Conservation (phyloP, 2,329 filamentous ascomycete species). For the Trichophyton schoenleinii region DNA sequence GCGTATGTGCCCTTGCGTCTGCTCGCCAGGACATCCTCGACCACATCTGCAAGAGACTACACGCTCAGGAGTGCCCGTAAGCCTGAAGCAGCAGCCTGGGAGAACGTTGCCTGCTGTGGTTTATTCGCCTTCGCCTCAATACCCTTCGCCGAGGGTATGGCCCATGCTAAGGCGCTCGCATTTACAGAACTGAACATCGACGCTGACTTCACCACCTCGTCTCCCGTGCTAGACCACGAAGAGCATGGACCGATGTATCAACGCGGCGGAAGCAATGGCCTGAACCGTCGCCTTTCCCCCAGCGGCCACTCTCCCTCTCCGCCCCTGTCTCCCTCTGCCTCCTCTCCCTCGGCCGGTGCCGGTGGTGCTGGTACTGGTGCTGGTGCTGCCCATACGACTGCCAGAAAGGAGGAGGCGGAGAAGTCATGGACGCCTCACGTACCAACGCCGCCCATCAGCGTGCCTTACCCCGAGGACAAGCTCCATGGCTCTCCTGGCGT, state of each 20-base stretch:
- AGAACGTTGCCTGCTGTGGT: not conserved
- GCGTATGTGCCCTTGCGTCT: not conserved
- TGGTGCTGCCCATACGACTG: not conserved
- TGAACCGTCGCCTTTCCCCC: not conserved
- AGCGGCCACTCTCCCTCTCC: not conserved
- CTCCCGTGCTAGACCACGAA: not conserved
- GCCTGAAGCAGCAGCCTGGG: not conserved
- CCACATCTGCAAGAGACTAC: not conserved
- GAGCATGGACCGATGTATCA: constrained; percentile 3
- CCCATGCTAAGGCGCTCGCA: constrained; percentile 8
- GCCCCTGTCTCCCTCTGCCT: not conserved
- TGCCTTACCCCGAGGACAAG: constrained; percentile 30
- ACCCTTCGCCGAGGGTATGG: constrained; percentile 10
- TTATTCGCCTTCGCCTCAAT: not conserved
- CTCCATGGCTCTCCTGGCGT: constrained; percentile 10
- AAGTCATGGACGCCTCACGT: constrained; percentile 4
- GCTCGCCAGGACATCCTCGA: not conserved
- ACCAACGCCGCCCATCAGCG: constrained; percentile 22
- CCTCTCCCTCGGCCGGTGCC: not conserved
- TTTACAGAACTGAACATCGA: constrained; percentile 9
- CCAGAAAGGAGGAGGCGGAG: not conserved
- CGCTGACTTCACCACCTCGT: constrained; percentile 4
- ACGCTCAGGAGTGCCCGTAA: not conserved
- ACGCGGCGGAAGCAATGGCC: not conserved
- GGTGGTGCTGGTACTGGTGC: not conserved